These are phyloP conservation scores for Leishmania mexicana DNA, from an alignment of 208 protist genomes.

Conservation along the genomic window DNA sequence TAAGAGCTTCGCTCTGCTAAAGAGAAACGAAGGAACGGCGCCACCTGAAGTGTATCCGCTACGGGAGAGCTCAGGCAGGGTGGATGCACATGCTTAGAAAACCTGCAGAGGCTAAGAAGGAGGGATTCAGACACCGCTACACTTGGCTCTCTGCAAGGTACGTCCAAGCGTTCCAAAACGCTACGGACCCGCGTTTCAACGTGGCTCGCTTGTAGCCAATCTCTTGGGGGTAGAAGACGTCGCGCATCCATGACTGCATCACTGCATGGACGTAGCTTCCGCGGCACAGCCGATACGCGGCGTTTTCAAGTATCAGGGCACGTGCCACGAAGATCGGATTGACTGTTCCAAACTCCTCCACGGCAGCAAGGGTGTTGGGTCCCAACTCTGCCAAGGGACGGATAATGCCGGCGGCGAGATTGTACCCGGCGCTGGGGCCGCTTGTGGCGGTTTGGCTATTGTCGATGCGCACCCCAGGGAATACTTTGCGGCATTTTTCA, in stretches of 20 bases:
- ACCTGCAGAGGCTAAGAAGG: not conserved
- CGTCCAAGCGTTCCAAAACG: conserved; percentile 39
- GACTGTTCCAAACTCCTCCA: conserved; percentile 83
- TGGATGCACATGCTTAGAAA: not conserved
- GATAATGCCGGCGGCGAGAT: conserved; percentile 49
- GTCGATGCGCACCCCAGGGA: conserved; percentile 41
- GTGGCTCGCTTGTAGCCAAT: conserved; percentile 61
- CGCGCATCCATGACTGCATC: conserved; percentile 75
- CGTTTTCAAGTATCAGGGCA: conserved; percentile 70
- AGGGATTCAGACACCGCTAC: not conserved
- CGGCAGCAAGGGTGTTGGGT: conserved; percentile 48
- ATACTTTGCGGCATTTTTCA: conserved; percentile 33
- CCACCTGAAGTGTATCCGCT: not conserved
- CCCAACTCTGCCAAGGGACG: conserved; percentile 46
- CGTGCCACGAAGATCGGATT: conserved; percentile 56
- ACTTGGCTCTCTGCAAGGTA: conserved; percentile 11
- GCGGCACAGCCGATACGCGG: conserved; percentile 54
- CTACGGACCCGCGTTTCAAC: conserved; percentile 41
- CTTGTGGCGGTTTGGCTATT: conserved; percentile 31
- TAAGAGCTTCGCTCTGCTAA: not conserved
- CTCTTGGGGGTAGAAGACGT: conserved; percentile 82
- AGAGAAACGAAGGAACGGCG: not conserved
- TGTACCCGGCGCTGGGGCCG: conserved; percentile 46
- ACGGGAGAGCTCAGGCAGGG: not conserved
- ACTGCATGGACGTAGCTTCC: conserved; percentile 75